phyloP scores from a whole-genome alignment of 139 green algal genomes.

The Desmodesmus armatus region DNA sequence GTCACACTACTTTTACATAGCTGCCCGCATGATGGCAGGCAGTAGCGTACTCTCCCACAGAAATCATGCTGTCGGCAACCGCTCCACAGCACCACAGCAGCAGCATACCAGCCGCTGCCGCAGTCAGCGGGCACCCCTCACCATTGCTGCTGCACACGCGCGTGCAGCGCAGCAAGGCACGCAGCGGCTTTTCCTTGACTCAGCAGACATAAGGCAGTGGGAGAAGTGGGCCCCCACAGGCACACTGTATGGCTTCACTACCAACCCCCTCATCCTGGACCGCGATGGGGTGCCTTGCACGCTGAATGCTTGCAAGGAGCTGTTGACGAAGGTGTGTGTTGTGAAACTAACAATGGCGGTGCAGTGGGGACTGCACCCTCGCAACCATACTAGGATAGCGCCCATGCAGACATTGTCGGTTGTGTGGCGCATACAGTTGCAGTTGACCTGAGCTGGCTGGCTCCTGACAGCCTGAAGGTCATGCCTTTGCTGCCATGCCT shows the following conservation, averaged over 20 bases:
- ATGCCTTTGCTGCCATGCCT: background rate
- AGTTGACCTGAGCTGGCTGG: too few species aligned
- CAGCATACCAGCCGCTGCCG: background rate
- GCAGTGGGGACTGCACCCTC: too few species aligned
- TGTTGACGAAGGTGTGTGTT: constrained; percentile 52
- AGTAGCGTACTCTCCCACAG: background rate
- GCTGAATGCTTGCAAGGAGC: constrained; percentile 51
- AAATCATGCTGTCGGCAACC: background rate
- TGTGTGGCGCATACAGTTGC: too few species aligned
- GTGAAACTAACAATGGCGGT: too few species aligned
- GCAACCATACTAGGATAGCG: too few species aligned
- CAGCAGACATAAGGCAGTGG: constrained; percentile 60
- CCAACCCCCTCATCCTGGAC: constrained; percentile 85
- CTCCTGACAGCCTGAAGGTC: too few species aligned
- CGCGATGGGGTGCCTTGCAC: constrained; percentile 74
- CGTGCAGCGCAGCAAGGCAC: constrained; percentile 17
- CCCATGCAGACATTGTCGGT: too few species aligned
- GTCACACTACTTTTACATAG: background rate
- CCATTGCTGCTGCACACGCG: background rate
- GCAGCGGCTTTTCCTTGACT: constrained; percentile 74
- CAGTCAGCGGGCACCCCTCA: background rate
- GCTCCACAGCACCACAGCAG: background rate
- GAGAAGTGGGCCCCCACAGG: constrained; percentile 32
- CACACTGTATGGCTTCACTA: constrained; percentile 72
- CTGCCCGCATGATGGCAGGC: background rate